Evolutionary conservation across 2,329 filamentous ascomycete species (phyloP), one percentile per base, ranked within the genome.

Genomic region (Bipolaris zeicola): DNA sequence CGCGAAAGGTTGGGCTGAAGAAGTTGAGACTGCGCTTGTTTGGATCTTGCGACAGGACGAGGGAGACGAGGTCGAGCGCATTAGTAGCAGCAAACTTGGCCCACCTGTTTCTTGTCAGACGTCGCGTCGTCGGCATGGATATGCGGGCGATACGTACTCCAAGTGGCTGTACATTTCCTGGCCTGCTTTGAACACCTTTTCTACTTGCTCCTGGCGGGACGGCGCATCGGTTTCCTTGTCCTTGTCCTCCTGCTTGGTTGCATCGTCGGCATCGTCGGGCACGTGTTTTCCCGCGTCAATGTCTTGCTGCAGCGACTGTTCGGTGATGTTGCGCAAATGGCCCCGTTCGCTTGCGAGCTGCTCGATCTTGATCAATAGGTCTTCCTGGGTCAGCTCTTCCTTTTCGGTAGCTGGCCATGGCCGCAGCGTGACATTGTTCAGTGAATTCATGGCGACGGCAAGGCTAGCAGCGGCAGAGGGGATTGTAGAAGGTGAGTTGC

Each of bases 321-420:
- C 90, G 47, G 87, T 91, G 62, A 98, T 82, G 65, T 88, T 83
- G 57, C 91, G 88, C 72, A 98, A 96, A 22, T 91, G 90, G 13
- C 91, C 91, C 58, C 90, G 88, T 68, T 96, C 88, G 41, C 80
- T 77, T 65, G 92, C 90, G 69, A 96, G 89, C 64, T 93, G 91
- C 55, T 84, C 80, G 64, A 97, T 92, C 65, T 94, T 89, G 44
- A 89, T 84, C 54, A 85, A 81, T n/a, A 97, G 42, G 14, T 72
- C 70, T 18, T 68, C 61, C 47, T 81, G 44, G 82, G 84, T 70
- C 79, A 84, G 77, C 80, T 83, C 68, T 78, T 81, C 62, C 69
- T 74, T 70, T 80, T 79, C 54, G 64, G 61, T 68, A 62, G 82
- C 79, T 14, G 88, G 85, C 80, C 83, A 85, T 39, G 89, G 85